These are phyloP conservation scores for Russula sp. DNA, from an alignment of 768 basidiomycete genomes.

Conservation along the genomic window DNA sequence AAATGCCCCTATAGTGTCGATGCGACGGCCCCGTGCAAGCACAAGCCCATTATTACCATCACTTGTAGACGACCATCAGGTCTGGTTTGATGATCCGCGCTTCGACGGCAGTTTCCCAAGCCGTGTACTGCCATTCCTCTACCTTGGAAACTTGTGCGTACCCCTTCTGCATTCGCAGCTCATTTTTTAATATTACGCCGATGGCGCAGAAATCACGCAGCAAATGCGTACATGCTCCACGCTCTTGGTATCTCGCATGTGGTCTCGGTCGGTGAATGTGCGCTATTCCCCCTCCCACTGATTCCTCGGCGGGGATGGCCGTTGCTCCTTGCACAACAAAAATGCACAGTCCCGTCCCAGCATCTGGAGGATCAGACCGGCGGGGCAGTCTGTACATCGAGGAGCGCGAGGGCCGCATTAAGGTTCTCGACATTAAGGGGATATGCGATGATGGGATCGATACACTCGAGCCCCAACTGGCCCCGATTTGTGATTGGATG, in stretches of 20 bases:
- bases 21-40: slow-evolving; percentile 61
- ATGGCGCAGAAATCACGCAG: slow-evolving; percentile 74
- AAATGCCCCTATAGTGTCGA: slow-evolving; percentile 15
- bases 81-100: slow-evolving; percentile 92
- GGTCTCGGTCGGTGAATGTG: slow-evolving; percentile 94
- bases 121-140: slow-evolving; percentile 87
- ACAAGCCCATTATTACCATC: slow-evolving; percentile 67
- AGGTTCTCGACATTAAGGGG: slow-evolving; percentile 87
- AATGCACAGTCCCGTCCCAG: slow-evolving; percentile 33
- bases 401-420: slow-evolving; percentile 84
- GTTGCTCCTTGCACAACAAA: neutral
- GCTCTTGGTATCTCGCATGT: slow-evolving; percentile 96
- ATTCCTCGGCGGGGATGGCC: slow-evolving; percentile 3
- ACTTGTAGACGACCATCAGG: slow-evolving; percentile 67
- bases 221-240: slow-evolving; percentile 94
- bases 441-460: slow-evolving; percentile 97
- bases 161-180: slow-evolving; percentile 12
- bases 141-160: slow-evolving; percentile 90
- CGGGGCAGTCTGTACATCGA: slow-evolving; percentile 84
- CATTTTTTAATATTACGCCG: slow-evolving; percentile 29
- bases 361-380: slow-evolving; percentile 47
- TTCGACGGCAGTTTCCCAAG: slow-evolving; percentile 98
- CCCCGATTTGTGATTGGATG: slow-evolving; percentile 91
- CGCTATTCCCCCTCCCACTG: slow-evolving; percentile 66
- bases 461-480: slow-evolving; percentile 84